Percentiles rank a stretch among this genome's conserved stretches.
Conservation (phyloP, 1,284 basidiomycete species). For the Apiotrichum siamense region DNA sequence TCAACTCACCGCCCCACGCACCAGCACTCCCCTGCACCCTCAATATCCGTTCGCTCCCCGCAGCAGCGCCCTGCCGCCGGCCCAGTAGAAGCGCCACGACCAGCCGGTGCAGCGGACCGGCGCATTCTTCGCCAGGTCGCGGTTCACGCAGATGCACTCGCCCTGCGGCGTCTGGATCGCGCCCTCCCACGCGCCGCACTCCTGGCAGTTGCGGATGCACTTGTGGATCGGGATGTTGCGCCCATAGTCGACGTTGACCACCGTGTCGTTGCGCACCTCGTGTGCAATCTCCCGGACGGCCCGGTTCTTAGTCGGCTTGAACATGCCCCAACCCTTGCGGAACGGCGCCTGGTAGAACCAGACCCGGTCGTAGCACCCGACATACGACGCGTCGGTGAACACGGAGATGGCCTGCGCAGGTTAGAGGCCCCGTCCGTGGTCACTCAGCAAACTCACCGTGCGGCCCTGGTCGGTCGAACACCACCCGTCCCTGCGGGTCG, state of each 20-base stretch:
- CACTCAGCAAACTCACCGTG: background rate
- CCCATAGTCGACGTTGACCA: background rate
- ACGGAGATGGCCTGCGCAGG: background rate
- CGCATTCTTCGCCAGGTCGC: background rate
- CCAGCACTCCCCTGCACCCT: too few species aligned
- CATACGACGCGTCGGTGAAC: background rate
- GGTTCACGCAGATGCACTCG: background rate
- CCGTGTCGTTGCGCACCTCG: background rate
- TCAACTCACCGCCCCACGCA: too few species aligned
- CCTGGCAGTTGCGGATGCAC: background rate
- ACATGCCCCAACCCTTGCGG: background rate
- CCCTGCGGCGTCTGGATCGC: background rate
- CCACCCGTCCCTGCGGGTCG: background rate
- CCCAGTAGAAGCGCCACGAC: background rate
- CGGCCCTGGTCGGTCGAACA: background rate
- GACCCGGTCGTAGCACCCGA: background rate
- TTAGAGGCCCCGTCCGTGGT: background rate
- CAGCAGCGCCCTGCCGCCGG: too few species aligned
- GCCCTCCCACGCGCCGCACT: background rate
- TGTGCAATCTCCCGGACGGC: background rate
- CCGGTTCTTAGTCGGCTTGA: background rate
- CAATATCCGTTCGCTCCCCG: too few species aligned
- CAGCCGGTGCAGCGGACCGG: background rate
- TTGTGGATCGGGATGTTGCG: background rate
- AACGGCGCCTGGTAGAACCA: background rate